Base-by-base conservation (phyloP, 2,329 filamentous ascomycete species). In the Periconia sp. region DNA sequence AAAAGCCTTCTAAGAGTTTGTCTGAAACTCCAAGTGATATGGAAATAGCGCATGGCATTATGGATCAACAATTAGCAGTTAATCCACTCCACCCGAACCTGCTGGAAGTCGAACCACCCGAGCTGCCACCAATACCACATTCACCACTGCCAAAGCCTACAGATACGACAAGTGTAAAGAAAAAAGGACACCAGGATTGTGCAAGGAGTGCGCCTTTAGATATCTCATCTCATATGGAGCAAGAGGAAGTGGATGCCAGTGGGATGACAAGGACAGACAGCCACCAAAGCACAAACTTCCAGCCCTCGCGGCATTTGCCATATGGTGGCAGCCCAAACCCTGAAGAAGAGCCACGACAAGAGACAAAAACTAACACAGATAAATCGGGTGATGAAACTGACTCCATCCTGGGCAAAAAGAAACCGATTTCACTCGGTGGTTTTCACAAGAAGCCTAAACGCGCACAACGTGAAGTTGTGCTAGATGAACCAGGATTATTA, bases 41-140 rank as follows among this genome's bases (percentile, higher is more conserved):
- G 52, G 63, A 66, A 43, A 17, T 64, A 6, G 47, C 68, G 3
- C 61, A 68, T 55, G 62, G 67, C 3, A 41, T 68, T 27, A 61
- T 72, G 62, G 68, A 73, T 51, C 61, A 69, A 44, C 62, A 61
- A 40, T 49, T 73, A 5, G 27, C 62, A 2, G 47, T 67, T 5
- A 35, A 50, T 11, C 57, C 62, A 9, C 58, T 52, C 8, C 54
- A 64, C 9, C 46, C 52, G 19, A 49, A 42, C 11, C 33, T 55
- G 17, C 31, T 30, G 17, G 43, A 46, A 43, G 17, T 50, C 9
- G 44, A 47, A 7, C 54, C 53, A 6, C 47, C 57, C n/a, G 49
- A 55, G n/a, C 42, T 44, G 30, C 30, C 45, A 3, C 13, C 35
- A 45, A 37, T 17, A 19, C 10, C 45, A 8, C 51, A 50, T 20